Conservation (phyloP, 2,329 filamentous ascomycete genomes). For the Ilyonectria mors-panacis region DNA sequence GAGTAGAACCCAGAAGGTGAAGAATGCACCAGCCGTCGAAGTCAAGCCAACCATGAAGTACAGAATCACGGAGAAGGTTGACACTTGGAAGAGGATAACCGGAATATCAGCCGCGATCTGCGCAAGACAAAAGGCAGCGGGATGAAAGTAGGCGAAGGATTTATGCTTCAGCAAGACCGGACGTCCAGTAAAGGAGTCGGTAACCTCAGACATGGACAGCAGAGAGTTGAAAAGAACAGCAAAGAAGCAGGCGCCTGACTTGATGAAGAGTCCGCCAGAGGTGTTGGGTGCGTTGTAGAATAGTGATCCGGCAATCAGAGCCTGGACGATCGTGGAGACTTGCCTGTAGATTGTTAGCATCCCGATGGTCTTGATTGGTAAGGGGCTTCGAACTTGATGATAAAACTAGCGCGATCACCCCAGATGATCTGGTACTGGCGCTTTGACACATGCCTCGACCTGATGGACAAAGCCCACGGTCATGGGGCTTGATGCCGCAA, state of each 20-base stretch:
- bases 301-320: constrained; percentile 75
- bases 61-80: constrained; percentile 69
- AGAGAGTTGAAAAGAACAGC: constrained; percentile 74
- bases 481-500: constrained; percentile 68
- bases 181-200: constrained; percentile 72
- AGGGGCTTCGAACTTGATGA: constrained; percentile 63
- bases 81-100: constrained; percentile 71
- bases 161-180: constrained; percentile 73
- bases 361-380: no score
- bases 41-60: constrained; percentile 77
- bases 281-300: constrained; percentile 75
- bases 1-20: constrained; percentile 72
- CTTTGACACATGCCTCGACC: constrained; percentile 66
- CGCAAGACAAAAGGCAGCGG: constrained; percentile 71
- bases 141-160: constrained; percentile 70
- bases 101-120: constrained; percentile 70
- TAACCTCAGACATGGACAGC: constrained; percentile 77
- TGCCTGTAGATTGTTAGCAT: constrained; percentile 52
- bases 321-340: constrained; percentile 68
- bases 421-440: constrained; percentile 77
- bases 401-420: constrained; percentile 75
- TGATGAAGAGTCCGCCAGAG: constrained; percentile 74
- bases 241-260: constrained; percentile 76
- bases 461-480: constrained; percentile 70
- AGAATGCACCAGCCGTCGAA: constrained; percentile 67